Conservation (phyloP, 768 basidiomycete species). For the Agaricus subrufescens region DNA sequence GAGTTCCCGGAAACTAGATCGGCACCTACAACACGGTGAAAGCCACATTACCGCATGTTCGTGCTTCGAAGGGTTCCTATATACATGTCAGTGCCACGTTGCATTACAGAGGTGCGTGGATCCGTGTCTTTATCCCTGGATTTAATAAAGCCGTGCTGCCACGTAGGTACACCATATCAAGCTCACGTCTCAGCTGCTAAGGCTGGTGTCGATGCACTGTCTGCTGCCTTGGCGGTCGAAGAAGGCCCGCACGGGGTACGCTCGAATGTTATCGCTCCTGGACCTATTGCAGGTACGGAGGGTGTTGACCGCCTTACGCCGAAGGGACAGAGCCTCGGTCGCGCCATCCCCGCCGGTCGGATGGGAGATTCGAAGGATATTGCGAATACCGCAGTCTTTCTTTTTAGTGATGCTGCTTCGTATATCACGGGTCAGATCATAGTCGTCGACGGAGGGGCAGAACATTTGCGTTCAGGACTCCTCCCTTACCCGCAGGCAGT, state of each 20-base stretch:
- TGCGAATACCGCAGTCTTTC: conserved; percentile 68
- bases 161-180: conserved; percentile 74
- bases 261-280: conserved; percentile 82
- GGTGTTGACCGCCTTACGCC: conserved; percentile 56
- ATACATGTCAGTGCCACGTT: conserved; percentile 87
- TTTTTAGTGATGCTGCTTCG: conserved; percentile 77
- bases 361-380: conserved; percentile 57
- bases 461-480: conserved; percentile 43
- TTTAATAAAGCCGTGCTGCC: conserved; percentile 6
- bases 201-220: conserved; percentile 88
- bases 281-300: conserved; percentile 79
- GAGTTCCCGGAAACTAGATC: conserved; percentile 39
- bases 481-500: conserved; percentile 64
- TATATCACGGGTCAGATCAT: conserved; percentile 77
- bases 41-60: conserved; percentile 75
- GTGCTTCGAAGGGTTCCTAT: conserved; percentile 72
- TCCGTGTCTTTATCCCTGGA: conserved; percentile 6
- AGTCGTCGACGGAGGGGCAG: conserved; percentile 61
- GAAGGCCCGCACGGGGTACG: conserved; percentile 94
- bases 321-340: conserved; percentile 18
- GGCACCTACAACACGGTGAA: conserved; percentile 96
- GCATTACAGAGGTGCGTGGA: conserved; percentile 67
- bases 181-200: conserved; percentile 95
- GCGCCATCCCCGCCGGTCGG: conserved; percentile 39
- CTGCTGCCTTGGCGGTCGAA: conserved; percentile 83